A percentile compares a stretch with the other conserved stretches of the same genome.
phyloP scores from a whole-genome alignment of 2,329 filamentous ascomycete genomes.

The Thielaviopsis populi region DNA sequence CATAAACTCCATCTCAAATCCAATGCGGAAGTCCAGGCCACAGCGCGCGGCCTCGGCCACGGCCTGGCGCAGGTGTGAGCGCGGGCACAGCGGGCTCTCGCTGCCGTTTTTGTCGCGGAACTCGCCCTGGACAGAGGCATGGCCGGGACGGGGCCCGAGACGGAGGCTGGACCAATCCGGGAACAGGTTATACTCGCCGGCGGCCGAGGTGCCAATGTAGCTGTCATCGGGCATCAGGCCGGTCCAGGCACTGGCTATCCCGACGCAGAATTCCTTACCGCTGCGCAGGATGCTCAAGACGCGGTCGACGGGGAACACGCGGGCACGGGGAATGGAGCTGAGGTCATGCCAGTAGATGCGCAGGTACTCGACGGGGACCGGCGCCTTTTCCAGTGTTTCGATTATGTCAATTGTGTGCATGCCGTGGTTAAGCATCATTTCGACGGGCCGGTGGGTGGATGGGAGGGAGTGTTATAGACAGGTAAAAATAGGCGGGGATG shows the following conservation, averaged over 20 bases:
- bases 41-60: slow-evolving; percentile 32
- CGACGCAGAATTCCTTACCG: slow-evolving; percentile 34
- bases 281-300: slow-evolving; percentile 34
- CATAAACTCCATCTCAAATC: slow-evolving; percentile 59
- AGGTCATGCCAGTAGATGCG: slow-evolving; percentile 68
- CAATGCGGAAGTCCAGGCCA: slow-evolving; percentile 42
- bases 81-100: slow-evolving; percentile 44
- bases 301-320: slow-evolving; percentile 50
- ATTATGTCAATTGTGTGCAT: neutral
- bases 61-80: slow-evolving; percentile 43
- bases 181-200: slow-evolving; percentile 50
- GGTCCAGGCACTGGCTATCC: slow-evolving; percentile 48
- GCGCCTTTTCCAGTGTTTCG: neutral
- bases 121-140: slow-evolving; percentile 51
- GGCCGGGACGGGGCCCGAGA: slow-evolving; percentile 40
- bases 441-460: neutral
- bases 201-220: slow-evolving; percentile 38
- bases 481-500: neutral
- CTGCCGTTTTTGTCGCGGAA: slow-evolving; percentile 45
- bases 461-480: neutral
- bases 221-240: slow-evolving; percentile 54
- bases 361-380: slow-evolving; percentile 36
- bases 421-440: neutral
- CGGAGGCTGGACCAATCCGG: slow-evolving; percentile 51
- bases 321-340: slow-evolving; percentile 51